A percentile compares a stretch with the other conserved stretches of the same genome.
These are phyloP conservation scores for Hirschioporus abietinus DNA, from an alignment of 768 basidiomycete genomes.

Conservation along the genomic window DNA sequence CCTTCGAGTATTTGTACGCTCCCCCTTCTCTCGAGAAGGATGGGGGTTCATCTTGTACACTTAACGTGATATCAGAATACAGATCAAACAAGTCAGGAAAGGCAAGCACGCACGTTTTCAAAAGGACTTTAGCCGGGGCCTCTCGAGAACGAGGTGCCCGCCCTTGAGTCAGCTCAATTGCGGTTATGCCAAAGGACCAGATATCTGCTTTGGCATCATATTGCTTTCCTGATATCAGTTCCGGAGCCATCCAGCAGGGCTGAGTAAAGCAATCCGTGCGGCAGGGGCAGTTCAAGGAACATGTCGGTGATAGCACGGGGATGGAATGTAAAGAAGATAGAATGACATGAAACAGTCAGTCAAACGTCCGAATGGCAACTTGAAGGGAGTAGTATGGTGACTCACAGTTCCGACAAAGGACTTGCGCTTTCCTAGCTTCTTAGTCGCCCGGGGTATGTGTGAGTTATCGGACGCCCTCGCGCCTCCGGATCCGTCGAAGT, in stretches of 20 bases:
- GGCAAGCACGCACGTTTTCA: constrained; percentile 55
- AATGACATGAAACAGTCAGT: constrained; percentile 3
- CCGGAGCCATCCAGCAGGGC: constrained; percentile 98
- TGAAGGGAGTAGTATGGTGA: constrained; percentile 11
- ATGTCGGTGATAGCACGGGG: background rate
- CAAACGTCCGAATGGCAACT: constrained; percentile 6
- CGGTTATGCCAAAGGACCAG: constrained; percentile 97
- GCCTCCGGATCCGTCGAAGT: background rate
- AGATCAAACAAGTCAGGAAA: constrained; percentile 7
- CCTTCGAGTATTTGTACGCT: constrained; percentile 66
- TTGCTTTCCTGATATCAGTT: constrained; percentile 76
- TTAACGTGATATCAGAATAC: constrained; percentile 21
- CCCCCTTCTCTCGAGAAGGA: constrained; percentile 70
- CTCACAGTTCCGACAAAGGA: constrained; percentile 89
- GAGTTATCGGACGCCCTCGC: background rate
- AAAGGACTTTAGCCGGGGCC: constrained; percentile 64
- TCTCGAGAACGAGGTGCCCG: constrained; percentile 81
- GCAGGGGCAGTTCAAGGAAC: background rate
- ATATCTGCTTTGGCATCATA: constrained; percentile 90
- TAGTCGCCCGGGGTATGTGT: constrained; percentile 6
- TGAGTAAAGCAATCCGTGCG: constrained; percentile 16
- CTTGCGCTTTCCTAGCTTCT: constrained; percentile 67
- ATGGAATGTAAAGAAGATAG: constrained; percentile 3
- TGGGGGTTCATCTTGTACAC: constrained; percentile 75
- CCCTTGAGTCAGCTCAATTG: constrained; percentile 83